Conservation (phyloP, 176 grass and related monocot species). For the Musa beccarii region DNA sequence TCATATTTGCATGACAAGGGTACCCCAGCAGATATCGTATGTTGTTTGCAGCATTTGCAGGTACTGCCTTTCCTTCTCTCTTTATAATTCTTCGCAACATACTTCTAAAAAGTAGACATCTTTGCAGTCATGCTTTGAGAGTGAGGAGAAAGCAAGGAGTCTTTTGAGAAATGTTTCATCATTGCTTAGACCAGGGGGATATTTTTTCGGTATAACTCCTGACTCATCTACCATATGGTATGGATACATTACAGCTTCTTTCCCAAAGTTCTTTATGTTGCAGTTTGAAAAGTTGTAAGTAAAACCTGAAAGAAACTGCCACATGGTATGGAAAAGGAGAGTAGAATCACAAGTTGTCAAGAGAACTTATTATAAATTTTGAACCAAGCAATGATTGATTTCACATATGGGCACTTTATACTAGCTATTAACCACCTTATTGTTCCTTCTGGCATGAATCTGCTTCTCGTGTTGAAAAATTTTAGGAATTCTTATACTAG, state of each 20-base stretch:
- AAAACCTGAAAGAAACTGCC: neutral
- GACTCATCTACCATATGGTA: slow-evolving; percentile 96
- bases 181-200: slow-evolving; percentile 72
- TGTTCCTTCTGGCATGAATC: no score
- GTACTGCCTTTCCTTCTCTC: slow-evolving; percentile 20
- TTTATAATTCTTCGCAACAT: neutral
- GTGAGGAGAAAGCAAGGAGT: slow-evolving; percentile 57
- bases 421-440: neutral
- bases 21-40: slow-evolving; percentile 63
- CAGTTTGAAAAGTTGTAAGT: neutral
- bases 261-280: slow-evolving; percentile 2
- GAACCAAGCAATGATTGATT: neutral
- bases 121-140: slow-evolving; percentile 67
- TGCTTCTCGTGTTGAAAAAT: no score
- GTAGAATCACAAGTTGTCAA: neutral
- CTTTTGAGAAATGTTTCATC: slow-evolving; percentile 70
- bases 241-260: slow-evolving; percentile 8
- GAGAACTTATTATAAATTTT: neutral
- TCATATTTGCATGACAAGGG: slow-evolving; percentile 46
- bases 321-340: neutral
- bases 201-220: slow-evolving; percentile 73
- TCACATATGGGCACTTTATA: neutral
- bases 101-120: neutral
- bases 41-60: slow-evolving; percentile 80
- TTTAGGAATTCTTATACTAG: no score